phyloP scores from a whole-genome alignment of 805 yeast genomes.

The Wickerhamomyces mucosus region DNA sequence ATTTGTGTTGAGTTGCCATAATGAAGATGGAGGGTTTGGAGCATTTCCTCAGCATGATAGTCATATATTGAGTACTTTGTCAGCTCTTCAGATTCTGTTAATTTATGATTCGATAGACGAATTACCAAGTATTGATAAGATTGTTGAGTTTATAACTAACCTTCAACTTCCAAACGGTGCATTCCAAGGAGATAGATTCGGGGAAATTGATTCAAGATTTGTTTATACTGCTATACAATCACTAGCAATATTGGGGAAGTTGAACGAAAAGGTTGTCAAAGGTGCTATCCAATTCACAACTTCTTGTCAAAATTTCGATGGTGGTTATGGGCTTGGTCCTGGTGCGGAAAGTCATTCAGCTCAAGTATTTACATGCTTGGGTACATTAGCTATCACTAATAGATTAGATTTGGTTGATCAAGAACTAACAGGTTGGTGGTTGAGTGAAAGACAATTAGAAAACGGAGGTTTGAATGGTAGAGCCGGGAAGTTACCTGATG shows the following conservation, averaged over 20 bases:
- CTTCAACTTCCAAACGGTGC: conserved; percentile 48
- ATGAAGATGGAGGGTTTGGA: conserved; percentile 72
- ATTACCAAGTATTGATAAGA: conserved; percentile 24
- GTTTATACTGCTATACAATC: conserved; percentile 74
- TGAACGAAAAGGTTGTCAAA: conserved; percentile 45
- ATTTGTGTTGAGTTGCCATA: conserved; percentile 65
- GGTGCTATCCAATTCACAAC: conserved; percentile 59
- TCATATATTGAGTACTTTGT: conserved; percentile 74
- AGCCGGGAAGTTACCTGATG: conserved; percentile 92
- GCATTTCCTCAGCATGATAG: conserved; percentile 87
- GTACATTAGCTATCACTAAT: conserved; percentile 61
- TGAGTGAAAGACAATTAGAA: conserved; percentile 78
- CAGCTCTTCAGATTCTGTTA: conserved; percentile 74
- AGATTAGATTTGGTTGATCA: conserved; percentile 37
- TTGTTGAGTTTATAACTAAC: conserved; percentile 28
- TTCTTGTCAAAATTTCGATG: conserved; percentile 83
- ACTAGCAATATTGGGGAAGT: conserved; percentile 55
- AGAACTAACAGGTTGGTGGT: conserved; percentile 68
- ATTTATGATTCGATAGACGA: conserved; percentile 51
- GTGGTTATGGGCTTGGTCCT: conserved; percentile 89
- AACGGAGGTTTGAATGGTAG: conserved; percentile 94
- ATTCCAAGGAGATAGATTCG: conserved; percentile 83
- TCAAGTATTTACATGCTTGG: conserved; percentile 81
- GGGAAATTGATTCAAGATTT: conserved; percentile 90
- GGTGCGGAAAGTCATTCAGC: conserved; percentile 96